Conservation (phyloP, 805 yeast species). For the Scheffersomyces coipomensis region DNA sequence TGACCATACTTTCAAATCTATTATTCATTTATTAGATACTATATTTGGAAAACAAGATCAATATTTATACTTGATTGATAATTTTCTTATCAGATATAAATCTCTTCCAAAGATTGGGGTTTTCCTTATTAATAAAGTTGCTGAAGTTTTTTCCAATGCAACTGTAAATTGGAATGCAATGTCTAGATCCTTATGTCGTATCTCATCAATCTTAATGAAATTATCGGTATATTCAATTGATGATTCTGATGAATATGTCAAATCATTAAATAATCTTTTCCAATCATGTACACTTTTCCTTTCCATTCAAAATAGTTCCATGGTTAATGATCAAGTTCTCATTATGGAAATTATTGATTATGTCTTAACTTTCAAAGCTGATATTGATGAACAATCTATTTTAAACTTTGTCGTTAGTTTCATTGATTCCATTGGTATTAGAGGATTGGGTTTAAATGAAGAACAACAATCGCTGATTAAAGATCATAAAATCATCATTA, state of each 20-base stretch:
- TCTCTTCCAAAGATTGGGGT: constrained; percentile 52
- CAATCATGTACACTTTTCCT: constrained; percentile 45
- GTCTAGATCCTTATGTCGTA: constrained; percentile 64
- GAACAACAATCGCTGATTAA: constrained; percentile 28
- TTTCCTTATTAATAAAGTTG: constrained; percentile 44
- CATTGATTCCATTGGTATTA: constrained; percentile 53
- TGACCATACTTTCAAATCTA: constrained; percentile 48
- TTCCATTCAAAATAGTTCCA: constrained; percentile 41
- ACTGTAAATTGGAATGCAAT: constrained; percentile 58
- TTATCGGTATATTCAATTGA: constrained; percentile 27
- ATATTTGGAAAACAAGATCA: constrained; percentile 66
- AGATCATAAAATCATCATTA: constrained; percentile 54
- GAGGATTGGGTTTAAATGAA: constrained; percentile 52
- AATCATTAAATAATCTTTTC: constrained; percentile 33
- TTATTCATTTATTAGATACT: constrained; percentile 60
- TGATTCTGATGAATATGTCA: constrained; percentile 24
- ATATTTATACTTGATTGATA: constrained; percentile 55
- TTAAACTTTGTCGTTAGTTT: constrained; percentile 43
- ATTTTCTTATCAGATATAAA: constrained; percentile 37
- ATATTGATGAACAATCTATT: constrained; percentile 38
- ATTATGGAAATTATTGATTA: constrained; percentile 60
- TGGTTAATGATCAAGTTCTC: constrained; percentile 62
- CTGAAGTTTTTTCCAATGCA: constrained; percentile 47
- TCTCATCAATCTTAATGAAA: constrained; percentile 50
- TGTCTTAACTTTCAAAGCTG: constrained; percentile 44